These are phyloP conservation scores for Podospora conica DNA, from an alignment of 495 filamentous ascomycete genomes.

Conservation along the genomic window DNA sequence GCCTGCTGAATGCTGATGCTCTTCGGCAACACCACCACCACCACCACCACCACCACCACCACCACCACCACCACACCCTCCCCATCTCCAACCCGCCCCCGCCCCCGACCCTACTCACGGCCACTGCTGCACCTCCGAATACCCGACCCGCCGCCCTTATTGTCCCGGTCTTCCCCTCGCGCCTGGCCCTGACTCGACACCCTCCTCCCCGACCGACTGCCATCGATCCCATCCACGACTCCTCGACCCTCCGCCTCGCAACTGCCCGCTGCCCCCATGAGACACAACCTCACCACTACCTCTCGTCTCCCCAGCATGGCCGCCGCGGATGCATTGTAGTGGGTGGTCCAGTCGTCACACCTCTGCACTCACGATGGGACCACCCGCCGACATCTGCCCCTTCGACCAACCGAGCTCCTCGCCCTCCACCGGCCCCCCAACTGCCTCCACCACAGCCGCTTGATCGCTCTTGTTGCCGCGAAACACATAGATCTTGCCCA, in stretches of 20 bases:
- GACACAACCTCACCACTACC: constrained; percentile 14
- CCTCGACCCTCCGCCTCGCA: background rate
- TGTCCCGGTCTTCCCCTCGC: constrained; percentile 21
- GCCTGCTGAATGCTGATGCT: constrained; percentile 2
- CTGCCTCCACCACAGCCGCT: background rate
- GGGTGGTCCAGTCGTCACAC: constrained; percentile 42
- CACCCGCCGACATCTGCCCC: constrained; percentile 39
- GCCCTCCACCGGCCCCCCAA: background rate
- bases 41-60: background rate
- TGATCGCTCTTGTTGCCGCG: background rate
- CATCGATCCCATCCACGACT: background rate
- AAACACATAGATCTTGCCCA: background rate
- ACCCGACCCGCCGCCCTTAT: background rate
- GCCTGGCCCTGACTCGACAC: background rate
- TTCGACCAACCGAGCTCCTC: constrained; percentile 7
- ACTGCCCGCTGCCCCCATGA: constrained; percentile 12
- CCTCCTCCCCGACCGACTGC: background rate
- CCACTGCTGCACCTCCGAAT: background rate
- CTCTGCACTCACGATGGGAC: constrained; percentile 42
- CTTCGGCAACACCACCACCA: background rate
- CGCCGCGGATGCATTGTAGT: constrained; percentile 43
- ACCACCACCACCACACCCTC: too few relatives aligned
- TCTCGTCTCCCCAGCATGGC: constrained; percentile 33
- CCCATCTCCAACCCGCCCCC: background rate
- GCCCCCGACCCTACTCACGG: background rate